Evolutionary conservation across 73 alveolate genomes (phyloP).

Genomic region (Uronychia binucleata): DNA sequence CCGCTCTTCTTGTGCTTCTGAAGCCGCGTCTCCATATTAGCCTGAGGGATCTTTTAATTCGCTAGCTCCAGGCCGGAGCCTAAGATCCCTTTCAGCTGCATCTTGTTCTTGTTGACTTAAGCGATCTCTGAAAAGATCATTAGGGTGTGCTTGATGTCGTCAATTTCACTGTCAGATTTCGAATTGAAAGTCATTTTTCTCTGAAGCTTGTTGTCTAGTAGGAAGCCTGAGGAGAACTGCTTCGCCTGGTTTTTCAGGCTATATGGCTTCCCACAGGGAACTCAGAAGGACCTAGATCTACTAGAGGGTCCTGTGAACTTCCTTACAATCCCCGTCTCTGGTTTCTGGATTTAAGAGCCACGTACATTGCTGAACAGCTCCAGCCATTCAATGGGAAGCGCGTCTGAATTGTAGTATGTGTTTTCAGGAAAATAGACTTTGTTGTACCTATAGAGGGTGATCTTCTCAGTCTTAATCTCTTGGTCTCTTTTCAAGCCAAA

Average conservation of each 20-base stretch:
- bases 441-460: constrained; percentile 64
- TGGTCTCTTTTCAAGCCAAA: constrained; percentile 57
- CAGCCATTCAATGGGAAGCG: constrained; percentile 88
- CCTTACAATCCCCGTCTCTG: neutral
- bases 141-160: neutral
- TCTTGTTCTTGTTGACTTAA: neutral
- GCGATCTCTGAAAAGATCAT: neutral
- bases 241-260: no score
- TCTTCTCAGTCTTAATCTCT: constrained; percentile 72
- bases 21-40: neutral
- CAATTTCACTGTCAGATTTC: no score
- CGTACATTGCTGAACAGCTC: constrained; percentile 60
- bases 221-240: neutral
- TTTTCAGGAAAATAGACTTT: constrained; percentile 81
- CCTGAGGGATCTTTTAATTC: neutral
- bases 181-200: no score
- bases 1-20: neutral
- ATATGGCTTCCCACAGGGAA: no score
- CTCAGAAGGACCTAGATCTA: neutral
- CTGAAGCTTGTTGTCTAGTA: no score
- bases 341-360: neutral
- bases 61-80: neutral
- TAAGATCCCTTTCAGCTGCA: neutral
- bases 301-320: neutral
- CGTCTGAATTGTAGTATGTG: constrained; percentile 78